phyloP scores from a whole-genome alignment of 208 protist genomes.

The Wallacemonas sp. region DNA sequence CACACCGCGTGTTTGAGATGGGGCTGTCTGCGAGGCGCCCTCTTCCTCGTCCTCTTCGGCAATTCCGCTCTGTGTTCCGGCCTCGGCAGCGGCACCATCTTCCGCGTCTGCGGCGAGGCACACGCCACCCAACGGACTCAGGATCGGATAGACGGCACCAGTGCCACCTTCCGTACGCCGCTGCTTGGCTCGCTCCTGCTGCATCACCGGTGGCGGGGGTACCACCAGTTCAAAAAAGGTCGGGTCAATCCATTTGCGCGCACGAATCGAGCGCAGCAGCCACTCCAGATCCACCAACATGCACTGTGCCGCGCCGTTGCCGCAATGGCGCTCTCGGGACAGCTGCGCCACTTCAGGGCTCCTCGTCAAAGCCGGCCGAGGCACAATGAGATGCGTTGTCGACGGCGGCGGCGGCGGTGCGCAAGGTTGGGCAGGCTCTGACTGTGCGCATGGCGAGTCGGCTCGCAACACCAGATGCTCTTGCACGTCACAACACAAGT shows the following conservation, averaged over 20 bases:
- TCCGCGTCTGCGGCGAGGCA: not conserved
- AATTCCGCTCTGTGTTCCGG: not conserved
- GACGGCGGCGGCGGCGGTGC: slow-evolving; percentile 3
- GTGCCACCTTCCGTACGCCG: not conserved
- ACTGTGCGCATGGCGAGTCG: not conserved
- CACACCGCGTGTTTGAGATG: slow-evolving; percentile 7
- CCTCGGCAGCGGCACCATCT: slow-evolving; percentile 5
- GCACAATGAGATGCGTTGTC: slow-evolving; percentile 63
- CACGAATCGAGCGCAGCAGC: slow-evolving; percentile 43
- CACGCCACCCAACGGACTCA: not conserved
- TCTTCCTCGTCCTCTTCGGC: slow-evolving; percentile 15
- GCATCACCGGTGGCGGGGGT: slow-evolving; percentile 28
- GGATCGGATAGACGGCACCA: not conserved
- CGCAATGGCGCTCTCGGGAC: slow-evolving; percentile 1
- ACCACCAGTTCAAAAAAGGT: slow-evolving; percentile 35
- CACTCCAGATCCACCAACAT: slow-evolving; percentile 54
- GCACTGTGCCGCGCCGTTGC: slow-evolving; percentile 27
- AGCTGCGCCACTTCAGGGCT: slow-evolving; percentile 8
- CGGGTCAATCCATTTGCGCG: slow-evolving; percentile 52
- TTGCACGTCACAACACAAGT: slow-evolving; percentile 39
- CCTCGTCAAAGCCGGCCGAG: slow-evolving; percentile 13
- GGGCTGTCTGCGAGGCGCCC: slow-evolving; percentile 12
- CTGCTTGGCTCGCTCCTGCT: slow-evolving; percentile 7
- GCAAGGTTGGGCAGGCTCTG: not conserved
- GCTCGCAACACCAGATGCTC: slow-evolving; percentile 39